Evolutionary conservation across 75 land plant genomes (phyloP).

Genomic region (Picea sitchensis): DNA sequence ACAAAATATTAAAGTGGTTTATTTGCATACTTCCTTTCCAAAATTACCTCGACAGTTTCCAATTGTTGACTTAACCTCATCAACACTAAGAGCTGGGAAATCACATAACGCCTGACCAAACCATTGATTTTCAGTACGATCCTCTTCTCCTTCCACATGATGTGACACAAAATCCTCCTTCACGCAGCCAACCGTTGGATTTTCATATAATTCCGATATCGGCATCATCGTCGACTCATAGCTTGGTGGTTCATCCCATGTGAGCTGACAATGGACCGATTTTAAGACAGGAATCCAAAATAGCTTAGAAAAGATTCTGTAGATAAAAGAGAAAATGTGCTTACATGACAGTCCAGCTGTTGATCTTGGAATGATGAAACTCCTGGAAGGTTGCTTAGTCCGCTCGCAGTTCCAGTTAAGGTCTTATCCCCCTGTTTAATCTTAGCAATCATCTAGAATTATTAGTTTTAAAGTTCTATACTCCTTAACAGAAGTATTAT

Average conservation of each 20-base stretch:
- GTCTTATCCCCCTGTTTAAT: constrained; percentile 10
- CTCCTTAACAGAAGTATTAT: background rate
- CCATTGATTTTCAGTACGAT: constrained; percentile 54
- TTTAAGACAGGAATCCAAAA: background rate
- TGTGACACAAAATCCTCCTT: constrained; percentile 38
- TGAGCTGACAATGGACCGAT: background rate
- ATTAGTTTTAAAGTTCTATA: background rate
- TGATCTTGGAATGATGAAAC: constrained; percentile 17
- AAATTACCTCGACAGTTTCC: background rate
- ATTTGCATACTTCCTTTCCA: constrained; percentile 13
- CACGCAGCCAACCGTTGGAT: constrained; percentile 44
- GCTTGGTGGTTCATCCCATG: constrained; percentile 52
- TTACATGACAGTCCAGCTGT: constrained; percentile 6
- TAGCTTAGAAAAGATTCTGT: background rate
- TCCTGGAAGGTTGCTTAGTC: constrained; percentile 9
- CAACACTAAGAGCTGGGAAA: constrained; percentile 97
- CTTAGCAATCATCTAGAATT: background rate
- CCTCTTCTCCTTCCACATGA: constrained; percentile 39
- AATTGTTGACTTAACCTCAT: constrained; percentile 64
- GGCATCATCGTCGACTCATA: constrained; percentile 37
- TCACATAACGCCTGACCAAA: constrained; percentile 88
- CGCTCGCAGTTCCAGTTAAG: background rate
- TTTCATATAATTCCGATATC: constrained; percentile 62
- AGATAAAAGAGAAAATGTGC: background rate
- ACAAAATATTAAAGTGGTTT: background rate